Evolutionary conservation across 140 eudicot genomes (phyloP).

Genomic region (Cichorium intybus): DNA sequence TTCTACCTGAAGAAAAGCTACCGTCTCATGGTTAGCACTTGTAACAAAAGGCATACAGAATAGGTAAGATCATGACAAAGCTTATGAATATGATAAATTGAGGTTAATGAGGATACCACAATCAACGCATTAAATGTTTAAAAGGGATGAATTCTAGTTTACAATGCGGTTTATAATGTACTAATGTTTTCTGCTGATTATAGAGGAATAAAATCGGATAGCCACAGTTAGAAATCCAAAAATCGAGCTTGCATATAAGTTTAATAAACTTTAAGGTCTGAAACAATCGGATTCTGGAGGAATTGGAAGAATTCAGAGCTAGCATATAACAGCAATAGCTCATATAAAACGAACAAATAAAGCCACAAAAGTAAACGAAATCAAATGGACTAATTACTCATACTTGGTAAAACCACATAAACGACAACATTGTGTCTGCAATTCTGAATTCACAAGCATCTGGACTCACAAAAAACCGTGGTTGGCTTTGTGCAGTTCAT

Average conservation of each 20-base stretch:
- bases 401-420: background rate
- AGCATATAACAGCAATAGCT: background rate
- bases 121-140: background rate
- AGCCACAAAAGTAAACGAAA: slow-evolving; percentile 9
- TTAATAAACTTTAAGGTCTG: background rate
- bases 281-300: background rate
- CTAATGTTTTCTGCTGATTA: background rate
- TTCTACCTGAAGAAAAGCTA: slow-evolving; percentile 37
- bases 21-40: slow-evolving; percentile 8
- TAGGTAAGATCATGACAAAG: background rate
- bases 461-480: slow-evolving; percentile 4
- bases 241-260: background rate
- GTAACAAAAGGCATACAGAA: slow-evolving; percentile 9
- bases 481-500: slow-evolving; percentile 5
- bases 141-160: background rate
- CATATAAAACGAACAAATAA: slow-evolving; percentile 1
- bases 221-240: background rate
- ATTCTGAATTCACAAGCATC: slow-evolving; percentile 11
- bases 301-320: slow-evolving; percentile 15
- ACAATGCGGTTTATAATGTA: background rate
- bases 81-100: background rate
- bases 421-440: slow-evolving; percentile 8
- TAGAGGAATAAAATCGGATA: background rate
- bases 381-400: background rate
- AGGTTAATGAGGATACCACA: background rate